Conservation (phyloP, 2,329 filamentous ascomycete species). For the Ciborinia camelliae region DNA sequence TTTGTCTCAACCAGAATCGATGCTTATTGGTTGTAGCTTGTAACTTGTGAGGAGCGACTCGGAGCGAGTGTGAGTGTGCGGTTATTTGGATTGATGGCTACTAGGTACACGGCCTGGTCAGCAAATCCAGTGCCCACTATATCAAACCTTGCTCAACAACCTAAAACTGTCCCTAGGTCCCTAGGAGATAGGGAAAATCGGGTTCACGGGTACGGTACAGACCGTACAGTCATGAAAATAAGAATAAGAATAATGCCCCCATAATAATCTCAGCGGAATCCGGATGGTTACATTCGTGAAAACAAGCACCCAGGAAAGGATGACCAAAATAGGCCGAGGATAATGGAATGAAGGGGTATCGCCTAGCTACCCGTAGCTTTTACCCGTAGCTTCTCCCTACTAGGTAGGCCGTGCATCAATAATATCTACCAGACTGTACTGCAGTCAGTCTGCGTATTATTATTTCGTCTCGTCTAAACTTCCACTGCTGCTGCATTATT, state of each 20-base stretch:
- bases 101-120: conserved; percentile 6
- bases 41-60: neutral
- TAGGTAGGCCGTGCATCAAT: neutral
- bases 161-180: too few relatives aligned
- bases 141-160: neutral
- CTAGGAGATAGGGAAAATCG: conserved; percentile 4
- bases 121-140: neutral
- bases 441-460: too few relatives aligned
- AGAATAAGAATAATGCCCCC: neutral
- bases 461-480: conserved; percentile 1
- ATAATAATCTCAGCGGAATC: neutral
- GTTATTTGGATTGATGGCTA: conserved; percentile 1
- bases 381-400: too few relatives aligned
- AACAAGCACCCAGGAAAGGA: neutral
- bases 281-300: neutral
- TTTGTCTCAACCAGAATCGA: neutral
- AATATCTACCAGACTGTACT: too few relatives aligned
- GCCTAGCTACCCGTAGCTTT: too few relatives aligned
- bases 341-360: neutral
- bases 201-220: conserved; percentile 5
- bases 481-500: neutral
- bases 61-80: neutral
- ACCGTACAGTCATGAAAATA: neutral
- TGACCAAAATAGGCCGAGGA: neutral
- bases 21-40: conserved; percentile 4